Conservation (phyloP, 371 early-diverging fungal genomes). For the Zychaea mexicana region DNA sequence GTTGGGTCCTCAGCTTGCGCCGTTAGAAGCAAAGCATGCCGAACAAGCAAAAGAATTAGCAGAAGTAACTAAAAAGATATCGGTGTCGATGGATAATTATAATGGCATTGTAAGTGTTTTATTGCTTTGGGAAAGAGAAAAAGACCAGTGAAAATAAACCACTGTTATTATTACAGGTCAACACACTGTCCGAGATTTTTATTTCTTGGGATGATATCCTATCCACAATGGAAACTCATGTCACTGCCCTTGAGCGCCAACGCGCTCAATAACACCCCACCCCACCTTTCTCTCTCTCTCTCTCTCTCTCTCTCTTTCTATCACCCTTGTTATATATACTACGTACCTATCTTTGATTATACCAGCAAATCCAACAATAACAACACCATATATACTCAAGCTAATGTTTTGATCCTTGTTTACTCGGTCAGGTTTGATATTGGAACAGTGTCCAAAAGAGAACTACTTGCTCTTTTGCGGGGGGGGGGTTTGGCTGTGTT, state of each 20-base stretch:
- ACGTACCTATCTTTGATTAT: too few relatives aligned
- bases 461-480: too few relatives aligned
- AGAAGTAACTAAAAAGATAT: conserved; percentile 42
- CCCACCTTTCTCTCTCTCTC: not conserved
- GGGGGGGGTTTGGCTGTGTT: too few relatives aligned
- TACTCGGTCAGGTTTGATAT: too few relatives aligned
- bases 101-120: conserved; percentile 54
- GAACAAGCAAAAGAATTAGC: conserved; percentile 48
- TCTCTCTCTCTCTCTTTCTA: not conserved
- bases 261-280: conserved; percentile 7
- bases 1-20: conserved; percentile 47
- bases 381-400: too few relatives aligned
- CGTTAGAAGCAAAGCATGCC: conserved; percentile 49
- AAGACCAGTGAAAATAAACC: not conserved
- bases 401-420: too few relatives aligned
- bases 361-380: too few relatives aligned
- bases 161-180: conserved; percentile 36
- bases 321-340: not conserved
- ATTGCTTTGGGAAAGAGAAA: not conserved
- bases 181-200: conserved; percentile 65
- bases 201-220: conserved; percentile 65
- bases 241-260: conserved; percentile 51
- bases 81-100: conserved; percentile 54
- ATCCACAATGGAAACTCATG: conserved; percentile 55
- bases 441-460: too few relatives aligned